A percentile compares a stretch with the other conserved stretches of the same genome.
These are phyloP conservation scores for Colletotrichum endophyticum DNA, from an alignment of 2,329 filamentous ascomycete genomes.

Conservation along the genomic window DNA sequence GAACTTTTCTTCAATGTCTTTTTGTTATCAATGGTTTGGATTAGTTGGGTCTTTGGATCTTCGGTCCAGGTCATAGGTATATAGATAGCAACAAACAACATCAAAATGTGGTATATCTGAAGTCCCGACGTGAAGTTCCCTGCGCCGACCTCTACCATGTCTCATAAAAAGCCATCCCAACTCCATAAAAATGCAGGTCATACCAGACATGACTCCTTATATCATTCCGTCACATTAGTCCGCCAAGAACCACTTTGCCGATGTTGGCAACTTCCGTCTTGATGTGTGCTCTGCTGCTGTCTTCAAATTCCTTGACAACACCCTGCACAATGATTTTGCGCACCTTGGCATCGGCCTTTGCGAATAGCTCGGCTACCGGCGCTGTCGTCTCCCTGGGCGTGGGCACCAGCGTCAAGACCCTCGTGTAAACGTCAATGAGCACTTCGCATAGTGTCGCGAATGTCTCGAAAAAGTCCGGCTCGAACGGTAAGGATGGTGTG, in stretches of 20 bases:
- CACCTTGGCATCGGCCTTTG: conserved; percentile 85
- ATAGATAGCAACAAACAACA: not conserved
- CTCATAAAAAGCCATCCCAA: not conserved
- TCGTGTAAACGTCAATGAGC: conserved; percentile 88
- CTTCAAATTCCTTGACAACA: conserved; percentile 92
- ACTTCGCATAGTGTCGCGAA: conserved; percentile 96
- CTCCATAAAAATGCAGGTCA: conserved; percentile 21
- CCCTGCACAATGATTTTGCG: conserved; percentile 89
- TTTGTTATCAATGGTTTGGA: not conserved
- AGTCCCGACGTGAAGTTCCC: not conserved
- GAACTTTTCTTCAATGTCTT: conserved; percentile 28
- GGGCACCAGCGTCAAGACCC: conserved; percentile 77
- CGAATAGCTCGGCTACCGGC: conserved; percentile 80
- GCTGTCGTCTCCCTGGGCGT: conserved; percentile 75
- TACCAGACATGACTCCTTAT: not conserved
- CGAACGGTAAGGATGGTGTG: conserved; percentile 92
- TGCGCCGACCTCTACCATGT: not conserved
- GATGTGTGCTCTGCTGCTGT: conserved; percentile 75
- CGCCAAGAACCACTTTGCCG: conserved; percentile 87
- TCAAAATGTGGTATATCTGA: conserved; percentile 14
- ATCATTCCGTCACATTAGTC: conserved; percentile 65
- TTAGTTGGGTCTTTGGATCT: not conserved
- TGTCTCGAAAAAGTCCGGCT: conserved; percentile 96
- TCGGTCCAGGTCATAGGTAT: not conserved
- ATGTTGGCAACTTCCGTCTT: conserved; percentile 85